Conservation (phyloP, 495 filamentous ascomycete species). For the Tetracladium setigerum region DNA sequence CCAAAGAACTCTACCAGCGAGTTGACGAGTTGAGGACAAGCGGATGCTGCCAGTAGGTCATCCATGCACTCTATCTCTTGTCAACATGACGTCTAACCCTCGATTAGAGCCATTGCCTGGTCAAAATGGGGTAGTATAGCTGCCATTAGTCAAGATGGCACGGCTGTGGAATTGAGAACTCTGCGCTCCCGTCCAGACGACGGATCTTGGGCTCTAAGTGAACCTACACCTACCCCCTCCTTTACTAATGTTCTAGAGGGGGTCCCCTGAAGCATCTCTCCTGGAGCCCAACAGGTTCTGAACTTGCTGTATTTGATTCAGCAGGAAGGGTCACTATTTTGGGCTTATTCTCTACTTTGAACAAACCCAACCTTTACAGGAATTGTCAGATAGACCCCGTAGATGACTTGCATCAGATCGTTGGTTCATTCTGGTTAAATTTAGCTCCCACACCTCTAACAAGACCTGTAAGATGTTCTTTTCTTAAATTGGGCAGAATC, state of each 20-base stretch:
- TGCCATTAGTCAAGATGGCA: slow-evolving; percentile 64
- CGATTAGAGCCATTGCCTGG: slow-evolving; percentile 72
- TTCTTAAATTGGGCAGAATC: neutral
- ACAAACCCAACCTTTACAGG: slow-evolving; percentile 50
- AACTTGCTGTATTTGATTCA: slow-evolving; percentile 70
- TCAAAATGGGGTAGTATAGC: slow-evolving; percentile 85
- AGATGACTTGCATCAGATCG: slow-evolving; percentile 67
- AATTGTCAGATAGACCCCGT: slow-evolving; percentile 49
- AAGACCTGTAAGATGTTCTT: slow-evolving; percentile 37
- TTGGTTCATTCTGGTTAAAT: slow-evolving; percentile 79
- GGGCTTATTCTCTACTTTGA: slow-evolving; percentile 52
- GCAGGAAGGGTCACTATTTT: slow-evolving; percentile 67
- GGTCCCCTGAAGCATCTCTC: slow-evolving; percentile 64
- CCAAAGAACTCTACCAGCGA: slow-evolving; percentile 62
- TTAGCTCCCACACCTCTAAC: slow-evolving; percentile 27
- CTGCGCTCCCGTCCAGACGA: slow-evolving; percentile 61
- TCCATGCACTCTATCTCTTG: neutral
- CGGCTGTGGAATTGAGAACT: slow-evolving; percentile 59
- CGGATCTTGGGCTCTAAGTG: slow-evolving; percentile 72
- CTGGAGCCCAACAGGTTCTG: slow-evolving; percentile 66
- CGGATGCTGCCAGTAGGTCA: slow-evolving; percentile 77
- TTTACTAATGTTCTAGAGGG: slow-evolving; percentile 38
- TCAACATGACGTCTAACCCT: slow-evolving; percentile 6
- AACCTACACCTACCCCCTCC: slow-evolving; percentile 36
- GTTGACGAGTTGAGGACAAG: slow-evolving; percentile 70